Conservation (phyloP, 2,329 filamentous ascomycete genomes). For the Harringtonia aguacate region DNA sequence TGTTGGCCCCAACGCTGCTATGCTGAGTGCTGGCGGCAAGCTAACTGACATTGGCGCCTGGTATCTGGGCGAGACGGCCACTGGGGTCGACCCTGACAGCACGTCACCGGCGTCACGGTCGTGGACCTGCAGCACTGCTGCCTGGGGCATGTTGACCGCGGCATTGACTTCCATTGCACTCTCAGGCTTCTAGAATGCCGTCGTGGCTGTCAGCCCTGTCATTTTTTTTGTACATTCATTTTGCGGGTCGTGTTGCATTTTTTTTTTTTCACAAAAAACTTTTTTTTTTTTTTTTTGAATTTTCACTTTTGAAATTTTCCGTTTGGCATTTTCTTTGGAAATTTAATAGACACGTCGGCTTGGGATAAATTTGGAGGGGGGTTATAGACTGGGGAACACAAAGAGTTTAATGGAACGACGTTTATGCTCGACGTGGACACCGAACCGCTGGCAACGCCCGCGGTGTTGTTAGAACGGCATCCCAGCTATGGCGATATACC, state of each 20-base stretch:
- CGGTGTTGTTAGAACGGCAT: no score
- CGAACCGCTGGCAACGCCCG: no score
- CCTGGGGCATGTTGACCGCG: background rate
- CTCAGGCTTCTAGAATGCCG: background rate
- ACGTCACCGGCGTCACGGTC: background rate
- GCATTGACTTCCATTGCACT: background rate
- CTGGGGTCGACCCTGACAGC: slow-evolving; percentile 28
- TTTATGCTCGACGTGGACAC: no score
- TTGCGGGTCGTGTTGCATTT: background rate
- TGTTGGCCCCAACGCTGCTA: slow-evolving; percentile 60
- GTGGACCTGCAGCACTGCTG: background rate
- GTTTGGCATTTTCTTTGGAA: no score
- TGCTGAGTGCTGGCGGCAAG: slow-evolving; percentile 56
- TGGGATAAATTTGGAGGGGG: no score
- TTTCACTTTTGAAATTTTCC: no score
- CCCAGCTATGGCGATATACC: slow-evolving; percentile 1
- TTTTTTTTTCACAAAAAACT: no score
- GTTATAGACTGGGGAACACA: no score
- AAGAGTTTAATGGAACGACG: no score
- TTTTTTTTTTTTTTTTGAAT: no score
- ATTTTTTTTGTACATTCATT: background rate
- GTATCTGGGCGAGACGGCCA: slow-evolving; percentile 54
- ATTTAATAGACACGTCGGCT: no score
- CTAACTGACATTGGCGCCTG: slow-evolving; percentile 67
- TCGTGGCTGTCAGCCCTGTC: no score